Conservation (phyloP, 305 asterid genomes). For the Fraxinus paxiana region DNA sequence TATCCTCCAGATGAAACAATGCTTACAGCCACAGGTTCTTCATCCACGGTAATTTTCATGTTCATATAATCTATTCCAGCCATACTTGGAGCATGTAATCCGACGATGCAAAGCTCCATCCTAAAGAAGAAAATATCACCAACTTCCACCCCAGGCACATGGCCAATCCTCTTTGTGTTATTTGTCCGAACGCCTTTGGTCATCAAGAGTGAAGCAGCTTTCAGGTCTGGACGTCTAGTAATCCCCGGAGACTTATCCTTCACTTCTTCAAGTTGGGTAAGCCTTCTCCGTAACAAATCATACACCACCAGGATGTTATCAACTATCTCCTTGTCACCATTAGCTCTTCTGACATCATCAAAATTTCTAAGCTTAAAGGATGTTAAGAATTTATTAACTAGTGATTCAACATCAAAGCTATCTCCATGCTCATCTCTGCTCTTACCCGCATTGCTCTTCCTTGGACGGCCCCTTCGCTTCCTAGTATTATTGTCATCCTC, state of each 20-base stretch:
- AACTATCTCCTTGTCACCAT: constrained; percentile 45
- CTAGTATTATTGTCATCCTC: constrained; percentile 42
- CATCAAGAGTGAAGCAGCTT: constrained; percentile 62
- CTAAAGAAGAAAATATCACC: constrained; percentile 85
- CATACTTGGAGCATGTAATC: constrained; percentile 82
- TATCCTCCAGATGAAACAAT: constrained; percentile 91
- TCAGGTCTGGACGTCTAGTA: constrained; percentile 67
- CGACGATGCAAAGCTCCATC: constrained; percentile 79
- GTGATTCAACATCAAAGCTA: constrained; percentile 41
- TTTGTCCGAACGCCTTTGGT: constrained; percentile 66
- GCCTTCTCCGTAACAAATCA: constrained; percentile 52
- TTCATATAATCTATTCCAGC: constrained; percentile 83
- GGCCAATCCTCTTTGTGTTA: constrained; percentile 53
- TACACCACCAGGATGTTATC: constrained; percentile 34
- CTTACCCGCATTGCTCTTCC: constrained; percentile 34
- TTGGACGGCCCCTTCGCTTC: constrained; percentile 46
- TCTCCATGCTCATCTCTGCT: constrained; percentile 32
- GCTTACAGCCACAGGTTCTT: constrained; percentile 83
- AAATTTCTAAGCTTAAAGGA: constrained; percentile 48
- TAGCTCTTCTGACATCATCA: constrained; percentile 45
- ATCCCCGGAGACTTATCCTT: constrained; percentile 40
- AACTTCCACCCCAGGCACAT: constrained; percentile 68
- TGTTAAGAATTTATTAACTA: constrained; percentile 36
- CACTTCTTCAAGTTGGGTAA: constrained; percentile 61
- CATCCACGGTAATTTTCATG: constrained; percentile 48